Conservation (phyloP, 306 rosid genomes). For the Acmispon strigosus region DNA sequence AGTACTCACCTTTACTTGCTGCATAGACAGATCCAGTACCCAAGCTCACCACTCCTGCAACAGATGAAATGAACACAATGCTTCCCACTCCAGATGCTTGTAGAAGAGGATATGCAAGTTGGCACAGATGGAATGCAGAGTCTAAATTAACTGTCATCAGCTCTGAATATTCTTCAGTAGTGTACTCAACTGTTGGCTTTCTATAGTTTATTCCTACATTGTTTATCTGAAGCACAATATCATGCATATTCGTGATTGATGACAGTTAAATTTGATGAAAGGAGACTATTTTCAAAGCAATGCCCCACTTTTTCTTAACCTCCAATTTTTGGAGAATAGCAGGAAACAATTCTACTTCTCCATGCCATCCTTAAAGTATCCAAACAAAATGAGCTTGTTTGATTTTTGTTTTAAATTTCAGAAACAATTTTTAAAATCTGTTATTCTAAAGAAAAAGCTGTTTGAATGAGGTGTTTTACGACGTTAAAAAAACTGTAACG, state of each 20-base stretch:
- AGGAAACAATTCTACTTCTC: background rate
- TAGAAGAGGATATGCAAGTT: slow-evolving; percentile 72
- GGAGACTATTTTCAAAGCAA: background rate
- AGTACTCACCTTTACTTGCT: slow-evolving; percentile 62
- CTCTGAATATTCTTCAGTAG: slow-evolving; percentile 47
- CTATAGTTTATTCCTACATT: slow-evolving; percentile 72
- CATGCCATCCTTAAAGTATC: too few species aligned
- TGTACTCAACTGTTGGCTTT: slow-evolving; percentile 65
- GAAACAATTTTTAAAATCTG: too few species aligned
- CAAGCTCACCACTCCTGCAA: slow-evolving; percentile 42
- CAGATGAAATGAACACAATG: slow-evolving; percentile 85
- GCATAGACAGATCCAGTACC: slow-evolving; percentile 70
- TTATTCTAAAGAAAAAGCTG: too few species aligned
- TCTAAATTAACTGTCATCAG: slow-evolving; percentile 63
- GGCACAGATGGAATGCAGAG: slow-evolving; percentile 58
- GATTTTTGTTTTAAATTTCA: too few species aligned
- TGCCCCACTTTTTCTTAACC: too few species aligned
- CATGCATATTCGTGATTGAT: background rate
- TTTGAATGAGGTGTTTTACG: too few species aligned
- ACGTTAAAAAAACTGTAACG: too few species aligned
- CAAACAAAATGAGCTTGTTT: too few species aligned
- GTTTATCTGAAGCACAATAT: slow-evolving; percentile 47
- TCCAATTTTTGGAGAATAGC: too few species aligned
- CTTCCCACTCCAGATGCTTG: slow-evolving; percentile 74
- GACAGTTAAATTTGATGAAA: background rate